Evolutionary conservation across 768 basidiomycete genomes (phyloP), one percentile per base, ranked within the genome.

Genomic region (Zangia roseola): DNA sequence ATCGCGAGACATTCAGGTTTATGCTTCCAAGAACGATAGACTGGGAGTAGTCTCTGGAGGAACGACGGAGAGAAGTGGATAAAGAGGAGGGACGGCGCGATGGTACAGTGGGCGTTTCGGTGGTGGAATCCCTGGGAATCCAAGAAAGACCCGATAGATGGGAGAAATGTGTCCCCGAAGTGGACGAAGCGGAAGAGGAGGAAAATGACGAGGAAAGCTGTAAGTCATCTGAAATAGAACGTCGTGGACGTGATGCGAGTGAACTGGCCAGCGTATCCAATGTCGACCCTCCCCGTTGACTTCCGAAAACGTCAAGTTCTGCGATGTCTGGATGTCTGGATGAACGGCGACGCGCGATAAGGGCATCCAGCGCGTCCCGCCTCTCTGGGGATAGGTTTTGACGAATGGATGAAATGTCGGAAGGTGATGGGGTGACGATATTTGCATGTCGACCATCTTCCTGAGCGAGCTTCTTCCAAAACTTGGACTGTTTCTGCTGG

Each of bases 391-490:
- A 54, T n/a, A 70, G 52, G 9, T 50, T 48, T 20, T 66, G 56
- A 14, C 43, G 61, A 43, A 62, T 53, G 9, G 63, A 63, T 4
- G 66, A 69, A 28, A 69, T 59, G 34, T 63, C 55, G 6, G 68
- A 70, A 6, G 66, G 57, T 3, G 64, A 66, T 12, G 68, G 67
- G 0, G 69, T 68, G 36, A 69, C 35, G 1, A 34, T 52, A 23
- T 28, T 47, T 38, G 53, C 31, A 10, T 66, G 53, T 39, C 39
- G 45, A 40, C 40, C 49, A 45, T 69, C 61, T 51, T 64, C 67
- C 41, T 70, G 63, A 16, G 75, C 76, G 12, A 71, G 58, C 21
- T 63, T 69, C 59, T 76, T 78, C 74, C 74, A 79, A 36, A 74
- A 78, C 40, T 74, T 76, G 50, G 69, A 59, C 28, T 63, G 59